A percentile compares a stretch with the other conserved stretches of the same genome.
Evolutionary conservation across 805 yeast genomes (phyloP).

Genomic region (Ogataea chonburiensis): DNA sequence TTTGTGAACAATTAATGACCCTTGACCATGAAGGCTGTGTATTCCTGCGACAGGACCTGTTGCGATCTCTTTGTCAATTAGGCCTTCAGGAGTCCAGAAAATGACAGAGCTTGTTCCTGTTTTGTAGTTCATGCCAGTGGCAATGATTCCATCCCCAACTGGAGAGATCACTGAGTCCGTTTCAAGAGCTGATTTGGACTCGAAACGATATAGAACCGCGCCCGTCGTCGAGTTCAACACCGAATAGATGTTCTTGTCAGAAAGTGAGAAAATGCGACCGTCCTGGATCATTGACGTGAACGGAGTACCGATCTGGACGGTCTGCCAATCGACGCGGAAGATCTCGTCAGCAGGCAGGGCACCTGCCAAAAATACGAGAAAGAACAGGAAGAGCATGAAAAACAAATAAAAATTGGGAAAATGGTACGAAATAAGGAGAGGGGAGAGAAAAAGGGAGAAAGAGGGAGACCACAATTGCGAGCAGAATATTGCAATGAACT

Average conservation of each 20-base stretch:
- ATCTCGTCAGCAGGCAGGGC: conserved; percentile 47
- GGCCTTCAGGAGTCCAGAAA: conserved; percentile 21
- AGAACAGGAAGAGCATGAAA: conserved; percentile 8
- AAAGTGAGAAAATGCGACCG: conserved; percentile 25
- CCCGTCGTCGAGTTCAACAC: conserved; percentile 28
- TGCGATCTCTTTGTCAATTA: conserved; percentile 20
- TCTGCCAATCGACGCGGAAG: conserved; percentile 54
- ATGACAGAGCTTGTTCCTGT: conserved; percentile 14
- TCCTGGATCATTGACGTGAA: conserved; percentile 15
- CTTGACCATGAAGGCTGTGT: conserved; percentile 5
- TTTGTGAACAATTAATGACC: conserved; percentile 12
- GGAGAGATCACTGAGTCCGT: conserved; percentile 15
- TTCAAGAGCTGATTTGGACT: conserved; percentile 19
- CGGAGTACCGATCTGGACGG: conserved; percentile 44
- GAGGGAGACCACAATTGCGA: background rate
- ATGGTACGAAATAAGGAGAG: background rate
- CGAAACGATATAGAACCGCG: conserved; percentile 32
- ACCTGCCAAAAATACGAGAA: conserved; percentile 10
- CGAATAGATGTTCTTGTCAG: conserved; percentile 30
- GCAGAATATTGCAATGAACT: too few relatives aligned
- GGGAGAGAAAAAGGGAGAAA: background rate
- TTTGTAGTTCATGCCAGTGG: conserved; percentile 20
- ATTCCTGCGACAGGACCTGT: conserved; percentile 20
- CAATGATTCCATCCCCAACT: conserved; percentile 14
- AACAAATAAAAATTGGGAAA: background rate